A percentile compares a stretch with the other conserved stretches of the same genome.
Conservation (phyloP, 2,329 filamentous ascomycete species). For the Magnaporthiopsis incrustans region DNA sequence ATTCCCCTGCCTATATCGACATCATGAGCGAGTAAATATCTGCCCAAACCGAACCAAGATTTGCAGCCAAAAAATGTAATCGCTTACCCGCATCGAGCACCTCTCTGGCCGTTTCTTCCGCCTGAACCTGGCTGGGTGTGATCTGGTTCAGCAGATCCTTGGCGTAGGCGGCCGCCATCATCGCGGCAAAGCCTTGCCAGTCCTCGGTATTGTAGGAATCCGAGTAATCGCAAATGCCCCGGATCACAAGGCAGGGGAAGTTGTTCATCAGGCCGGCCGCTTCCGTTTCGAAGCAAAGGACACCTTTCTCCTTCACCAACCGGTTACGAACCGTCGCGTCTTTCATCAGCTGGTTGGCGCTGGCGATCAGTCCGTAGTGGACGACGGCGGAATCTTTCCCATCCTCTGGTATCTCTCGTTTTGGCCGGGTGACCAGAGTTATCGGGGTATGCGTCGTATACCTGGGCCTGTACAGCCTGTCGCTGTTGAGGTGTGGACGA, state of each 20-base stretch:
- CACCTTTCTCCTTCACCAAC: constrained; percentile 14
- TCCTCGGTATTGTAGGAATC: constrained; percentile 19
- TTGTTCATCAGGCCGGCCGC: constrained; percentile 21
- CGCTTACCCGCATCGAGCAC: background rate
- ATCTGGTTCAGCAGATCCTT: constrained; percentile 7
- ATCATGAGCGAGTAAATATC: no score
- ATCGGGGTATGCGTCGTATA: no score
- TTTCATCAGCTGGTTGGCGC: constrained; percentile 22
- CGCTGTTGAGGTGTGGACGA: background rate
- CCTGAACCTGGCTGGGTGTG: background rate
- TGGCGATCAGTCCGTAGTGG: constrained; percentile 28
- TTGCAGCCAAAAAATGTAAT: no score
- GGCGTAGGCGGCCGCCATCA: constrained; percentile 18
- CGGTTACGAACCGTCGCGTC: constrained; percentile 18
- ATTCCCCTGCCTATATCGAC: no score
- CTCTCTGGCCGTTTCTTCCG: background rate
- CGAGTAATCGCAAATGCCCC: constrained; percentile 24
- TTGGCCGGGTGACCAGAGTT: background rate
- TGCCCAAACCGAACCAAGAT: background rate
- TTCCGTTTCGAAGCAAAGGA: constrained; percentile 27
- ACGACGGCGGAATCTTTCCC: constrained; percentile 19
- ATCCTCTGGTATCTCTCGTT: constrained; percentile 5
- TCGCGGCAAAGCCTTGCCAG: constrained; percentile 20
- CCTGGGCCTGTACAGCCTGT: background rate
- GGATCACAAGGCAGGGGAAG: constrained; percentile 21